phyloP scores from a whole-genome alignment of 1,139 yeast species.

The Geotrichum citri-aurantii region DNA sequence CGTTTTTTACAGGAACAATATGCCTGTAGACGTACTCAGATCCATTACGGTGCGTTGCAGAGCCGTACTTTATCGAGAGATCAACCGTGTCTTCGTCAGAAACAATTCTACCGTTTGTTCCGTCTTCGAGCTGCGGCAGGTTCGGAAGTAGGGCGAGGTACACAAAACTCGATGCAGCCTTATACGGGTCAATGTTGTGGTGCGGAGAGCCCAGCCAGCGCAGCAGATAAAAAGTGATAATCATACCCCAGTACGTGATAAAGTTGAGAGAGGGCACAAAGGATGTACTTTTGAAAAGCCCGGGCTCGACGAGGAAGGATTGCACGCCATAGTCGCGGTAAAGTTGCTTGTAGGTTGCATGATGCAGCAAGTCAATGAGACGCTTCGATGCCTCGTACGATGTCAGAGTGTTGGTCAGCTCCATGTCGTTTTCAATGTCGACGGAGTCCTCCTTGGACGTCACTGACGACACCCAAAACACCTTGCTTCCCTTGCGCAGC shows the following conservation, averaged over 20 bases:
- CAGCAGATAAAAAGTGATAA: constrained; percentile 75
- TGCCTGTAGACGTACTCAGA: constrained; percentile 52
- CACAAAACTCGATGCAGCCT: constrained; percentile 82
- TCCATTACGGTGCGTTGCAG: constrained; percentile 62
- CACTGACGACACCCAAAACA: constrained; percentile 81
- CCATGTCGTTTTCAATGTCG: constrained; percentile 61
- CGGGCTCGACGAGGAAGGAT: constrained; percentile 86
- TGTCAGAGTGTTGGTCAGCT: constrained; percentile 54
- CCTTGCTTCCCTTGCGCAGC: constrained; percentile 49
- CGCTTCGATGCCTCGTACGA: constrained; percentile 94
- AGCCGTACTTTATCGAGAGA: constrained; percentile 64
- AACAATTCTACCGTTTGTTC: background rate
- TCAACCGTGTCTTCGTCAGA: constrained; percentile 37
- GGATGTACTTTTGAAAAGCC: constrained; percentile 82
- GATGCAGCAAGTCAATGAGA: constrained; percentile 74
- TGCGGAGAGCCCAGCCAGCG: constrained; percentile 76
- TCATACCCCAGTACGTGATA: constrained; percentile 80
- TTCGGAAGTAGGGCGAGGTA: constrained; percentile 50
- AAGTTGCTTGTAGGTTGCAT: constrained; percentile 55
- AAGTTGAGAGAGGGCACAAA: constrained; percentile 70
- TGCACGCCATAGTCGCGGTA: constrained; percentile 46
- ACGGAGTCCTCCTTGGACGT: constrained; percentile 60
- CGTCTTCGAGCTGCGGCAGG: background rate
- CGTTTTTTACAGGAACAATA: constrained; percentile 43
- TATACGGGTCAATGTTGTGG: constrained; percentile 84